Evolutionary conservation across 2,329 filamentous ascomycete genomes (phyloP), one percentile per base, ranked within the genome.

Genomic region (Scedosporium apiospermum): DNA sequence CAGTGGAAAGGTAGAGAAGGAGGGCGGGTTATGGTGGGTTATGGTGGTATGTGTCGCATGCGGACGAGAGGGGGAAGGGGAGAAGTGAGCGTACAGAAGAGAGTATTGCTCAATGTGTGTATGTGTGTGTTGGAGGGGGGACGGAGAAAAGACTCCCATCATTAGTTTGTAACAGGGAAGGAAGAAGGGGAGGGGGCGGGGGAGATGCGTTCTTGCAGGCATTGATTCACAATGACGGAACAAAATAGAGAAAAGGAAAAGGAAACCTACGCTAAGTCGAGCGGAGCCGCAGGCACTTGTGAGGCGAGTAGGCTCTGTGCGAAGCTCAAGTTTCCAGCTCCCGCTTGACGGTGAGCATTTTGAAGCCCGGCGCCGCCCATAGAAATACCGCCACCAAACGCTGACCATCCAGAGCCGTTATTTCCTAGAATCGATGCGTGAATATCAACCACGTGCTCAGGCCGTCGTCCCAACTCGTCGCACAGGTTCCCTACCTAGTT

Each of bases 301-400:
- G 85, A 86, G 65, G 83, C 83, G 69, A 80, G 81, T 69, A 88
- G 76, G 70, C 84, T 88, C 71, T 88, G 85, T 58, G 85, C 85
- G 74, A 88, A 88, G 73, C 85, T 88, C 64, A 85, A 76, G 72
- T 82, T 85, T 68, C 83, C 78, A 10, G 64, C 59, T 65, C 80
- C 79, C 69, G 84, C 74, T 75, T 85, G 80, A 69, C 82, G 78
- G 62, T 77, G 73, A 59, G 79, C 76, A 66, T 78, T 84, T 69
- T 79, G 82, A 63, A 85, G 76, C 53, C 77, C 77, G 69, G 78
- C 79, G 68, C 76, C 76, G 63, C 83, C 80, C 81, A 88, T 86
- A 27, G 85, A 83, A 69, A 86, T 78, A 67, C 79, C 82, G 63
- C 80, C 81, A 65, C 83, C 82, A 74, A 88, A 88, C 12, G 62